Evolutionary conservation across 2,329 filamentous ascomycete genomes (phyloP).

Genomic region (Aquanectria penicillioides): DNA sequence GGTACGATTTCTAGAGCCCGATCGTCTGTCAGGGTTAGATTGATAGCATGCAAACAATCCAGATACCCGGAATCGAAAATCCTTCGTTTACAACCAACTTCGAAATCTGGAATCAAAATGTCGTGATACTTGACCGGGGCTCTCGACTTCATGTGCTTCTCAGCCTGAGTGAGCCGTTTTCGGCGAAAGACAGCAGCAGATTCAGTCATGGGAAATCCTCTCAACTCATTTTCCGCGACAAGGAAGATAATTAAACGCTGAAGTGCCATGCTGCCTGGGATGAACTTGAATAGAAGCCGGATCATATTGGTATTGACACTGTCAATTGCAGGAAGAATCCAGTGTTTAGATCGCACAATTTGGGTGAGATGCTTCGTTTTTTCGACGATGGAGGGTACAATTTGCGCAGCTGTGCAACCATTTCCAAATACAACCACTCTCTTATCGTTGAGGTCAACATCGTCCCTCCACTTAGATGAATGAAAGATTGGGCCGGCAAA

Average conservation of each 20-base stretch:
- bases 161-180: conserved; percentile 49
- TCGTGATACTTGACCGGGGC: conserved; percentile 70
- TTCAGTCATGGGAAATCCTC: conserved; percentile 53
- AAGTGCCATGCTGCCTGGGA: conserved; percentile 58
- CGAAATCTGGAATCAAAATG: conserved; percentile 69
- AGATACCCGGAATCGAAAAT: conserved; percentile 69
- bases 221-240: conserved; percentile 45
- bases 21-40: conserved; percentile 58
- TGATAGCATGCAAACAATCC: conserved; percentile 59
- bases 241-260: conserved; percentile 55
- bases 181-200: conserved; percentile 47
- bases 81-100: conserved; percentile 71
- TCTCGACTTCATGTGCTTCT: conserved; percentile 52
- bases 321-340: conserved; percentile 50
- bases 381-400: conserved; percentile 57
- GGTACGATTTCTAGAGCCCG: conserved; percentile 58
- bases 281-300: conserved; percentile 50
- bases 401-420: conserved; percentile 64
- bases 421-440: conserved; percentile 64
- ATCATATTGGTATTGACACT: conserved; percentile 24
- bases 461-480: conserved; percentile 64
- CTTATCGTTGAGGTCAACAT: conserved; percentile 58
- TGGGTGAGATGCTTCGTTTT: conserved; percentile 51
- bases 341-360: conserved; percentile 54
- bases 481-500: conserved; percentile 66